A percentile compares a stretch with the other conserved stretches of the same genome.
Evolutionary conservation across 805 yeast species (phyloP).

Genomic region (Kodamaea hsintzibuensis): DNA sequence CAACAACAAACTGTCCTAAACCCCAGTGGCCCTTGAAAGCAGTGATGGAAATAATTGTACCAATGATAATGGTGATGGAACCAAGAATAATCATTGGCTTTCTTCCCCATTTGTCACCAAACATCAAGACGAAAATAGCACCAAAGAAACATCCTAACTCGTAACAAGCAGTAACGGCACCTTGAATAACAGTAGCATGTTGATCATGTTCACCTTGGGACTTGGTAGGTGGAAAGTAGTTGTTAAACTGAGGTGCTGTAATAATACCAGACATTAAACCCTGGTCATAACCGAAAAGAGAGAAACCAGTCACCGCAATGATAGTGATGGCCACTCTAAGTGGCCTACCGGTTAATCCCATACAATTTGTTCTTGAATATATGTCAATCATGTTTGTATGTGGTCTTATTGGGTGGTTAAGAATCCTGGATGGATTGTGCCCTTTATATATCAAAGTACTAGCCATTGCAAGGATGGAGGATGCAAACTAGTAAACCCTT

Average conservation of each 20-base stretch:
- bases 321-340: constrained; percentile 32
- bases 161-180: constrained; percentile 31
- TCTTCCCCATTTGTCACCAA: constrained; percentile 45
- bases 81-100: constrained; percentile 40
- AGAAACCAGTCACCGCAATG: constrained; percentile 31
- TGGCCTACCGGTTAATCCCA: constrained; percentile 56
- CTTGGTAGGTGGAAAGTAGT: constrained; percentile 40
- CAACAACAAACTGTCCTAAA: constrained; percentile 42
- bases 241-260: constrained; percentile 38
- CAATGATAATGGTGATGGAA: constrained; percentile 39
- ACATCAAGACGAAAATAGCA: constrained; percentile 39
- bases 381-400: constrained; percentile 5
- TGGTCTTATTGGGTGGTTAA: not conserved
- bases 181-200: constrained; percentile 25
- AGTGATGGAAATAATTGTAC: constrained; percentile 41
- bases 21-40: constrained; percentile 41
- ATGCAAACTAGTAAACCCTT: no score
- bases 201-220: constrained; percentile 12
- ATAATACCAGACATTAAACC: constrained; percentile 48
- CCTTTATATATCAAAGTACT: not conserved
- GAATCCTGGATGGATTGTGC: not conserved
- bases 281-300: constrained; percentile 37
- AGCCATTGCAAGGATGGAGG: not conserved
- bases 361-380: constrained; percentile 42
- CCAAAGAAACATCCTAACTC: constrained; percentile 44